phyloP scores from a whole-genome alignment of 768 basidiomycete genomes.

The Crucibulum laeve region DNA sequence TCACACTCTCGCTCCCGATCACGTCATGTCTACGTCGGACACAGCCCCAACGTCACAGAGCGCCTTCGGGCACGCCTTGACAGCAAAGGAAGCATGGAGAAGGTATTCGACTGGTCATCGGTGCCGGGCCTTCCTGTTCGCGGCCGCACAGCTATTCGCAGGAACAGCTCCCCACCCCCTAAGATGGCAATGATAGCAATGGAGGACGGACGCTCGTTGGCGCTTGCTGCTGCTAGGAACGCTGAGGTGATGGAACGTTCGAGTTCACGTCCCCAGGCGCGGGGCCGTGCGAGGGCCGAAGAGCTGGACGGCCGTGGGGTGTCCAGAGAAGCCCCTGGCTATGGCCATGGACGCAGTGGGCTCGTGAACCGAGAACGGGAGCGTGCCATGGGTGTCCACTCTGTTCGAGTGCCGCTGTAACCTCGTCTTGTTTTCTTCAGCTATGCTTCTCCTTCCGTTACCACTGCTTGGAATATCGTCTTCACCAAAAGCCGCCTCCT shows the following conservation, averaged over 20 bases:
- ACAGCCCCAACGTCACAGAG: not conserved
- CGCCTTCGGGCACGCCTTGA: slow-evolving; percentile 11
- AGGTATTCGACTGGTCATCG: slow-evolving; percentile 44
- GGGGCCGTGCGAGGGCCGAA: slow-evolving; percentile 53
- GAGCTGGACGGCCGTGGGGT: slow-evolving; percentile 43
- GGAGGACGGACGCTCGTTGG: slow-evolving; percentile 21
- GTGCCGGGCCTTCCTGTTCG: slow-evolving; percentile 30
- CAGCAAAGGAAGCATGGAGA: slow-evolving; percentile 28
- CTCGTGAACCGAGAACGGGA: slow-evolving; percentile 40
- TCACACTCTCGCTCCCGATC: slow-evolving; percentile 41
- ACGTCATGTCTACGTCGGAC: slow-evolving; percentile 15
- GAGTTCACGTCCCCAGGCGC: slow-evolving; percentile 25
- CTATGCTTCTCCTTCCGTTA: not conserved
- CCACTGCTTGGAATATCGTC: no score
- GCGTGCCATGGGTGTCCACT: slow-evolving; percentile 7
- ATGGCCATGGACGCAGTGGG: slow-evolving; percentile 62
- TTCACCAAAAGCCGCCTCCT: no score
- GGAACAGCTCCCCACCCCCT: slow-evolving; percentile 56
- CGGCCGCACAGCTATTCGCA: slow-evolving; percentile 46
- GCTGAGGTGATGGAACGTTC: slow-evolving; percentile 17
- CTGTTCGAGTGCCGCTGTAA: slow-evolving; percentile 19
- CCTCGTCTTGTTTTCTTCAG: slow-evolving; percentile 2
- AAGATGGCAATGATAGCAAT: slow-evolving; percentile 35
- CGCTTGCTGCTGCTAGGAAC: slow-evolving; percentile 17
- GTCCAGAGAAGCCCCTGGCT: slow-evolving; percentile 53